These are phyloP conservation scores for Butyriboletus appendiculatus DNA, from an alignment of 1,284 basidiomycete species.

Conservation along the genomic window DNA sequence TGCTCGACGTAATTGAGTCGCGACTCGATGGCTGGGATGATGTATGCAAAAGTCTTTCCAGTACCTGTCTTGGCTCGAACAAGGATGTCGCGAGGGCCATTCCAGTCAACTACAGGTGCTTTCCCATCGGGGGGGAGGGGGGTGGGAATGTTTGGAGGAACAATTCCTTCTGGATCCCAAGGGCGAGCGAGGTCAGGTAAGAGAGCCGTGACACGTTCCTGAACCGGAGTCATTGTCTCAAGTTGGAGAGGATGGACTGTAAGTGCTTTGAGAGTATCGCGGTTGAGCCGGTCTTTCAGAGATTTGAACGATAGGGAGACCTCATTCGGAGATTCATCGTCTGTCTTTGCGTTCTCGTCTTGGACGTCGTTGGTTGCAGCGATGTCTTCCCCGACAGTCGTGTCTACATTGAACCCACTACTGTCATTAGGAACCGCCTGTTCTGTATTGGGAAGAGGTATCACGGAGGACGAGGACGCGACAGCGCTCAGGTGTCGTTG, in stretches of 20 bases:
- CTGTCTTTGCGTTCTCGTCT: not conserved
- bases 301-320: slow-evolving; percentile 37
- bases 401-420: not conserved
- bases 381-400: not conserved
- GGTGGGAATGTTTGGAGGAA: not conserved
- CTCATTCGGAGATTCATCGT: not conserved
- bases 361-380: not conserved
- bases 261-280: slow-evolving; percentile 62
- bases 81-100: slow-evolving; percentile 58
- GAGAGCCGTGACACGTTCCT: slow-evolving; percentile 75
- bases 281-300: slow-evolving; percentile 44
- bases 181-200: slow-evolving; percentile 60
- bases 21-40: slow-evolving; percentile 85
- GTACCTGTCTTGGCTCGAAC: slow-evolving; percentile 93
- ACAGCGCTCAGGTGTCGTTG: slow-evolving; percentile 3
- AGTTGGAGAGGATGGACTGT: slow-evolving; percentile 72
- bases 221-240: slow-evolving; percentile 81
- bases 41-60: slow-evolving; percentile 90
- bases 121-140: not conserved
- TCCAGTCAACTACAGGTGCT: slow-evolving; percentile 34
- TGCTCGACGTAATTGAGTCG: slow-evolving; percentile 56
- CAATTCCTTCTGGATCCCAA: slow-evolving; percentile 36
- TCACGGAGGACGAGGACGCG: not conserved
- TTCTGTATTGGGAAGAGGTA: not conserved
- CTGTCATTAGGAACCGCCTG: not conserved